Percentiles rank a stretch among this genome's conserved stretches.
Conservation (phyloP, 768 basidiomycete species). For the Daedaleopsis nitida region DNA sequence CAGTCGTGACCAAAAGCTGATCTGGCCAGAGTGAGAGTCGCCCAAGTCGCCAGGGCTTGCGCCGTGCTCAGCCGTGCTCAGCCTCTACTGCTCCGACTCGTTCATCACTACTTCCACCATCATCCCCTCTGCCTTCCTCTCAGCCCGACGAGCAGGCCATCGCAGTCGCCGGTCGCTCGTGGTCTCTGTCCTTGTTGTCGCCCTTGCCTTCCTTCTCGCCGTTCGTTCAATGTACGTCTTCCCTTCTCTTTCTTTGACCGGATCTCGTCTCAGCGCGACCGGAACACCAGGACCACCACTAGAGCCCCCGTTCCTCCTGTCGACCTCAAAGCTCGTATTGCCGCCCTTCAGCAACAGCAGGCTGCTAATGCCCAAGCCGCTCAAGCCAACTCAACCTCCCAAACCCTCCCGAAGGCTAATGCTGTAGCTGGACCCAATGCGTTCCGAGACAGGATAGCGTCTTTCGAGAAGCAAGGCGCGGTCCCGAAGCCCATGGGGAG, state of each 20-base stretch:
- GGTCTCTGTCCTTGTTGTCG: conserved; percentile 27
- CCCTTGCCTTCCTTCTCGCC: conserved; percentile 19
- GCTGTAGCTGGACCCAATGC: conserved; percentile 9
- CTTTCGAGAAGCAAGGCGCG: conserved; percentile 78
- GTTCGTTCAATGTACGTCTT: conserved; percentile 25
- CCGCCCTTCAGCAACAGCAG: conserved; percentile 70
- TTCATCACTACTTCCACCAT: conserved; percentile 24
- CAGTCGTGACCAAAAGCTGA: too few relatives aligned
- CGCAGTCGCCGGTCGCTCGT: conserved; percentile 36
- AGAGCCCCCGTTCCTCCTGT: conserved; percentile 31
- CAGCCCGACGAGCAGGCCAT: conserved; percentile 29
- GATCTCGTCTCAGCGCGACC: conserved; percentile 5
- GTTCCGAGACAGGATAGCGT: conserved; percentile 73
- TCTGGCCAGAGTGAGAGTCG: background rate
- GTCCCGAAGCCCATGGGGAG: conserved; percentile 75
- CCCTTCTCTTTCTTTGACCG: conserved; percentile 8
- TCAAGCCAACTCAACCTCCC: conserved; percentile 24
- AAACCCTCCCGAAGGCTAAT: conserved; percentile 12
- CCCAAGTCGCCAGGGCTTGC: background rate
- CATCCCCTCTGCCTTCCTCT: conserved; percentile 14
- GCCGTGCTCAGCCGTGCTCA: conserved; percentile 1
- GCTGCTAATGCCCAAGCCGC: conserved; percentile 22
- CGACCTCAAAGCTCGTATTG: conserved; percentile 83
- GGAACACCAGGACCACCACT: conserved; percentile 27
- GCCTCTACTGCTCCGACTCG: background rate